Conservation (phyloP, 2,329 filamentous ascomycete species). For the Aspergillus aculeatinus region DNA sequence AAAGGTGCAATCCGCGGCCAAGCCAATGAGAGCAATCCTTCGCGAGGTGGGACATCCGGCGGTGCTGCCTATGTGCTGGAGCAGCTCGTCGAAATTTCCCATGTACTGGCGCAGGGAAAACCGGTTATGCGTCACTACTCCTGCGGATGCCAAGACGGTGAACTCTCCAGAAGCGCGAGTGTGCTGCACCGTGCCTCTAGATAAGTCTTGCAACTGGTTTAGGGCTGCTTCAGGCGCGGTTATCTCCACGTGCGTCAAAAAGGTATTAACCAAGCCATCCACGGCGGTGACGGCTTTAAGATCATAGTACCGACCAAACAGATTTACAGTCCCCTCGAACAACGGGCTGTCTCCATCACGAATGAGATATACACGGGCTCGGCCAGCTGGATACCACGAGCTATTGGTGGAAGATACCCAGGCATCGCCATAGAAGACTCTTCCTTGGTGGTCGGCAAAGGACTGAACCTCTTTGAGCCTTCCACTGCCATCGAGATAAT, state of each 20-base stretch:
- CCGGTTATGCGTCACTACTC: not conserved
- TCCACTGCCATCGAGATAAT: conserved; percentile 6
- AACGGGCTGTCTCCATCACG: conserved; percentile 10
- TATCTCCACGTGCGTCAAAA: too few relatives aligned
- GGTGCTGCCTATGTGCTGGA: conserved; percentile 70
- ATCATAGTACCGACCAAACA: conserved; percentile 5
- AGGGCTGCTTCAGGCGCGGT: too few relatives aligned
- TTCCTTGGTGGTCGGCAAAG: not conserved
- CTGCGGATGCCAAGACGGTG: not conserved
- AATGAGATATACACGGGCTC: conserved; percentile 15
- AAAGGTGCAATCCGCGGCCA: conserved; percentile 89
- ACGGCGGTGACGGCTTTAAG: not conserved
- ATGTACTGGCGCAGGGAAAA: not conserved
- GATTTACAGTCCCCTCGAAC: conserved; percentile 14
- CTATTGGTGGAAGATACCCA: not conserved
- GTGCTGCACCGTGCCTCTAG: too few relatives aligned
- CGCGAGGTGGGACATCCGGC: conserved; percentile 78
- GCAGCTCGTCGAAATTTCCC: conserved; percentile 43
- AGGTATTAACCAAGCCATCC: too few relatives aligned
- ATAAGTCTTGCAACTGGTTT: too few relatives aligned
- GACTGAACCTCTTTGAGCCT: not conserved
- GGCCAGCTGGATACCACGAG: conserved; percentile 6
- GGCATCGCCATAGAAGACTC: conserved; percentile 7
- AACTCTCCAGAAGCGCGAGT: too few relatives aligned
- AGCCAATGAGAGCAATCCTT: conserved; percentile 81